A percentile compares a stretch with the other conserved stretches of the same genome.
These are phyloP conservation scores for Aspergillus jensenii DNA, from an alignment of 2,329 filamentous ascomycete species.

Conservation along the genomic window DNA sequence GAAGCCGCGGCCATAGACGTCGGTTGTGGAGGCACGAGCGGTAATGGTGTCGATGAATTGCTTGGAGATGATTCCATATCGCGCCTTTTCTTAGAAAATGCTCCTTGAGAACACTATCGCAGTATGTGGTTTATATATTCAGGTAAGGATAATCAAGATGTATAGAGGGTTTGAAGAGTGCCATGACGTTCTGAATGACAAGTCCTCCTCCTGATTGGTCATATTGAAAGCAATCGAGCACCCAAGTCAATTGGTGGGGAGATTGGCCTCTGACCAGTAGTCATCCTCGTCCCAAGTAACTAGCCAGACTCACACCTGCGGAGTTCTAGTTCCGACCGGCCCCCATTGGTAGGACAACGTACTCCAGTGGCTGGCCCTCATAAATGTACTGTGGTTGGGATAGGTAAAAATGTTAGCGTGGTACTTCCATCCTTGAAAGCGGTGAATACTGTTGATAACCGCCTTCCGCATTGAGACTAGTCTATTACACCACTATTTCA, in stretches of 20 bases:
- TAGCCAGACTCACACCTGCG: not conserved
- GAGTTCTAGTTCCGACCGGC: not conserved
- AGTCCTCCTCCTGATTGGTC: too few species aligned
- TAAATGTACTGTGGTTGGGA: too few species aligned
- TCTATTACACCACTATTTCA: not conserved
- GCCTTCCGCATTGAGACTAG: not conserved
- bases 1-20: not conserved
- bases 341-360: not conserved
- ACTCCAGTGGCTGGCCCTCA: too few species aligned
- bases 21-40: not conserved
- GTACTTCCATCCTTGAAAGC: not conserved
- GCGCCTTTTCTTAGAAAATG: not conserved
- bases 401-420: too few species aligned
- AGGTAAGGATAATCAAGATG: not conserved
- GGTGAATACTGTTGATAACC: not conserved
- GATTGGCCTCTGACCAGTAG: too few species aligned
- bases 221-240: too few species aligned
- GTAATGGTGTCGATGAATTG: not conserved
- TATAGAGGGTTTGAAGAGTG: not conserved
- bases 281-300: too few species aligned
- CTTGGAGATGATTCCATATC: not conserved
- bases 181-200: too few species aligned
- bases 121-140: not conserved
- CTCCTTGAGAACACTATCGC: not conserved
- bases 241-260: too few species aligned